Percentiles rank a stretch among this genome's conserved stretches.
Conservation (phyloP, 1,284 basidiomycete species). For the Phlebopus sp. region DNA sequence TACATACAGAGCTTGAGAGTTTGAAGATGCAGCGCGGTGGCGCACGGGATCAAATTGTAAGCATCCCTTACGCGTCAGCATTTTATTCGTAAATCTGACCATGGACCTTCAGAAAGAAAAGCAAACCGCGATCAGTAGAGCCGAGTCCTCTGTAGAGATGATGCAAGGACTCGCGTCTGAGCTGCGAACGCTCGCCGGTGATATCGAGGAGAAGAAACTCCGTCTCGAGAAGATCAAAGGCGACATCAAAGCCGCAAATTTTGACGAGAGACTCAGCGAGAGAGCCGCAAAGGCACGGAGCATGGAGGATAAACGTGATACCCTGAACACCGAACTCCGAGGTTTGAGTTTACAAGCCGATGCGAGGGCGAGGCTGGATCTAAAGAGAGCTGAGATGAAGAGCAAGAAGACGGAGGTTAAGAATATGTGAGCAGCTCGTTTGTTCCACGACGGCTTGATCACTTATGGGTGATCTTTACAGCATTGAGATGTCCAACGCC, state of each 20-base stretch:
- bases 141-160: constrained; percentile 57
- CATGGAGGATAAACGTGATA: constrained; percentile 73
- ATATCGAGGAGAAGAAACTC: constrained; percentile 67
- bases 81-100: constrained; percentile 4
- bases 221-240: constrained; percentile 56
- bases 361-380: constrained; percentile 73
- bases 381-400: constrained; percentile 71
- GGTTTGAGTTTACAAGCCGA: constrained; percentile 81
- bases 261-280: constrained; percentile 68
- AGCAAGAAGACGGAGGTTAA: constrained; percentile 64
- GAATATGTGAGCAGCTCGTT: constrained; percentile 53
- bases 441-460: not conserved
- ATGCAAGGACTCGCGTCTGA: constrained; percentile 56
- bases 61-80: constrained; percentile 14
- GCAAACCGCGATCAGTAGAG: constrained; percentile 48
- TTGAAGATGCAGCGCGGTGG: constrained; percentile 51
- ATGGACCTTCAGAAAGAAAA: constrained; percentile 42
- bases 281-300: constrained; percentile 52
- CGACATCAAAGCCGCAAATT: constrained; percentile 60
- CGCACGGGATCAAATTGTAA: constrained; percentile 63
- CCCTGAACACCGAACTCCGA: constrained; percentile 70
- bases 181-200: constrained; percentile 54
- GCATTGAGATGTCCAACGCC: constrained; percentile 57
- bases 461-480: constrained; percentile 28
- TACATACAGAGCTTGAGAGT: constrained; percentile 53